Evolutionary conservation across 192 early-diverging fungal genomes (phyloP).

Genomic region (Coemansia sp.): DNA sequence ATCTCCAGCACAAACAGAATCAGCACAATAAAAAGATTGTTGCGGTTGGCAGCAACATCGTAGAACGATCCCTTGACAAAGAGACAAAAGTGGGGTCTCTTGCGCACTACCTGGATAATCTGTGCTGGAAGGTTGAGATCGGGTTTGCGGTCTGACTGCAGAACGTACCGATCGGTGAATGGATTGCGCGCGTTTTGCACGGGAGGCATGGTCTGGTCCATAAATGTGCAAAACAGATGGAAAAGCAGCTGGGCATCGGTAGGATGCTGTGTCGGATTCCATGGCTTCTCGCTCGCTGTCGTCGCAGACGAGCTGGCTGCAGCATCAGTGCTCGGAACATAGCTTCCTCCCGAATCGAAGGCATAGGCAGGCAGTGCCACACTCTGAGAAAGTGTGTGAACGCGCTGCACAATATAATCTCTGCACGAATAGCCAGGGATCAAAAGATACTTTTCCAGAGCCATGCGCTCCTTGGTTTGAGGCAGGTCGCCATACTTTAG

Average conservation of each 20-base stretch:
- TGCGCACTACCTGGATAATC: constrained; percentile 58
- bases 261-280: constrained; percentile 42
- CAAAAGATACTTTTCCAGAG: constrained; percentile 52
- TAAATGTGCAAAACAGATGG: constrained; percentile 62
- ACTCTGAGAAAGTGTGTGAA: constrained; percentile 43
- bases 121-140: constrained; percentile 53
- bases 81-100: constrained; percentile 57
- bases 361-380: constrained; percentile 43
- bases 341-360: constrained; percentile 42
- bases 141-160: constrained; percentile 55
- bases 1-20: constrained; percentile 59
- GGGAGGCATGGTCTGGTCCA: constrained; percentile 60
- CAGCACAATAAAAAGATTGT: constrained; percentile 51
- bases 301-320: not conserved
- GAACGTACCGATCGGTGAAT: constrained; percentile 59
- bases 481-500: constrained; percentile 35
- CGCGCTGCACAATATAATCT: constrained; percentile 47
- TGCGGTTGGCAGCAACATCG: constrained; percentile 57
- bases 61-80: constrained; percentile 58
- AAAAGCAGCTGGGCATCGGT: constrained; percentile 62
- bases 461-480: constrained; percentile 53
- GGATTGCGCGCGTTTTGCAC: constrained; percentile 52
- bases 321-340: constrained; percentile 4
- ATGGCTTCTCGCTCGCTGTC: constrained; percentile 13
- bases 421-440: constrained; percentile 43